Evolutionary conservation across 2,329 filamentous ascomycete genomes (phyloP), one percentile per base, ranked within the genome.

Genomic region (Lecanicillium sp.): DNA sequence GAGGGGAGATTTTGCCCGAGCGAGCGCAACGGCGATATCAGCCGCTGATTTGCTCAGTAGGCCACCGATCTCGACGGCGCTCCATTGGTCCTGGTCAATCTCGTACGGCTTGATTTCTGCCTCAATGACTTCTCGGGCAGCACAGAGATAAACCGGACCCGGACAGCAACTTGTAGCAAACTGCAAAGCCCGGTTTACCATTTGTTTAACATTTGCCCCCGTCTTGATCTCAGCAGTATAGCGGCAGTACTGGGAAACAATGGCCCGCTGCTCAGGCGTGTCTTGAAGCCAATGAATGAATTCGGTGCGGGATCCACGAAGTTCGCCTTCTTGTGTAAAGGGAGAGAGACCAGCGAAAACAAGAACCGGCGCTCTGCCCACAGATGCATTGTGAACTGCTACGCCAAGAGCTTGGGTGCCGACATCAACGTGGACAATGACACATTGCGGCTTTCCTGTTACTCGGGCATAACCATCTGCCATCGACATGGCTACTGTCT

Each of bases 211-310:
- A 52, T 94, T 94, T 53, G 75, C 75, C 13, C 85, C 86, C 3
- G 83, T 82, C 64, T 88, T 89, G 58, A 94, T 80, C 64, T 94
- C 88, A 4, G 72, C 85, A 0, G 80, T 65, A 53, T 92, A 94
- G 9, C 87, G 75, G 56, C 88, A 94, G 59, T 94, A 94, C 63
- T 94, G 87, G 0, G 75, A 68, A 4, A 94, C 67, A 43, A 94
- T 89, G 51, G 79, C 73, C 56, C 83, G 85, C 57, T 90, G 85
- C 51, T 90, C 83, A 0, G 82, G 84, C 3, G 88, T 81, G 58
- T 90, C 83, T 52, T 90, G 85, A 22, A 89, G 82, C 83, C 85
- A 90, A 57, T 90, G 85, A 48, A 88, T 89, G 56, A 85, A 89
- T 59, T 90, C 85, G 2, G 83, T 88, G 38, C 85, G 70, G n/a